Conservation (phyloP, 257 asterid genomes). For the Rhazya stricta region DNA sequence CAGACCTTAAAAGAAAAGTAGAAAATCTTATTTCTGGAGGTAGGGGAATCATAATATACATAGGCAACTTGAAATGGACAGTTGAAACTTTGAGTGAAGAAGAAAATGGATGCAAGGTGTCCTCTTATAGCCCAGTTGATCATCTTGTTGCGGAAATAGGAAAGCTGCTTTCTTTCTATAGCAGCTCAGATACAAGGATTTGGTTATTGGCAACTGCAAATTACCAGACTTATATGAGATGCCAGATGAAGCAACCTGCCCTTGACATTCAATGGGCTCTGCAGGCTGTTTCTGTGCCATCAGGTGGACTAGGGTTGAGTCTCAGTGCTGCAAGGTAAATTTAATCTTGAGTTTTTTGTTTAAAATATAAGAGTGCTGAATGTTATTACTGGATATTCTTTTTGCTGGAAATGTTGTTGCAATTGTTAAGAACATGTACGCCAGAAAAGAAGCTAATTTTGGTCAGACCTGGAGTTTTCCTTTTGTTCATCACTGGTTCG, state of each 20-base stretch:
- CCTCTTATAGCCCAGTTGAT: slow-evolving; percentile 46
- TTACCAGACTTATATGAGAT: slow-evolving; percentile 61
- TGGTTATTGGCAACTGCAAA: slow-evolving; percentile 71
- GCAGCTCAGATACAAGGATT: slow-evolving; percentile 34
- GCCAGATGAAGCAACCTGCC: slow-evolving; percentile 67
- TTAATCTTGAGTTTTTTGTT: neutral
- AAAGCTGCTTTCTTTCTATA: slow-evolving; percentile 37
- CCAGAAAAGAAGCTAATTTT: slow-evolving; percentile 10
- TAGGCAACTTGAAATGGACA: slow-evolving; percentile 74
- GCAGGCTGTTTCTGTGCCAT: slow-evolving; percentile 61
- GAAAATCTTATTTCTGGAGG: slow-evolving; percentile 35
- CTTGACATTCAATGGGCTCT: slow-evolving; percentile 64
- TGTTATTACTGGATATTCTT: no score
- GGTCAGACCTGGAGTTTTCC: slow-evolving; percentile 3
- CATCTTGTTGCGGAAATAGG: slow-evolving; percentile 58
- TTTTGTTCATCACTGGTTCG: slow-evolving; percentile 10
- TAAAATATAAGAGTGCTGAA: no score
- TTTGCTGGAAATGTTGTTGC: neutral
- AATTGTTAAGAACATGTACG: neutral
- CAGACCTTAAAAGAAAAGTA: slow-evolving; percentile 59
- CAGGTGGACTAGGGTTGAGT: slow-evolving; percentile 57
- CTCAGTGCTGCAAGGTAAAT: slow-evolving; percentile 57
- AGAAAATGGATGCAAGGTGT: neutral
- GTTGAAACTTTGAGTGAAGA: slow-evolving; percentile 21
- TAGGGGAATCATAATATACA: slow-evolving; percentile 46